Base-by-base conservation (phyloP, 176 grass and related monocot genomes). In the Oryza australiensis region DNA sequence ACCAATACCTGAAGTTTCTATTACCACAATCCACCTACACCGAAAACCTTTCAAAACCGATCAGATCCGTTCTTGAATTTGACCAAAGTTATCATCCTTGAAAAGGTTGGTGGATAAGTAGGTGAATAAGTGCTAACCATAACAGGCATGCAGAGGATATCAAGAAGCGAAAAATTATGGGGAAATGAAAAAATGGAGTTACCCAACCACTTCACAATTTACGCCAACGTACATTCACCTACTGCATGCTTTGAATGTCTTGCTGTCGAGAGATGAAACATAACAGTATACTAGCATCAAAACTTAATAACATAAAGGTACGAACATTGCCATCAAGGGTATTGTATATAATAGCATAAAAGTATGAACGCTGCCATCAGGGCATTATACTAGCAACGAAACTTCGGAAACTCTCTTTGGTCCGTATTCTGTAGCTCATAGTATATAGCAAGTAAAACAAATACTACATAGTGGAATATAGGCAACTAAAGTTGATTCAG, bases 51-150 rank as follows among this genome's bases (percentile, higher is more conserved):
- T 18, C 5, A 11, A 63, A 51, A 26, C 53, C 9, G 60, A 20
- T n/a, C 1, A 62, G 48, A 26, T 32, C 1, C 7, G 2, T 24
- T 38, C 29, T 71, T 20, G 49, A 88, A 68, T 80, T 74, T 70
- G 69, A 80, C 69, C 42, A 14, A 63, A 68, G 11, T 45, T 60
- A 72, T 66, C 32, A 23, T 74, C 42, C 26, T 53, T 66, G 32
- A 62, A 35, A 81, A 82, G 1, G 85, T 81, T 75, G 77, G 77
- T 81, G 22, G 22, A 62, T 14, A 77, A 34, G 30, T 83, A 55
- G 67, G 73, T 66, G 57, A 45, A 75, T 30, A 41, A 87, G 27
- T 37, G 38, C 26, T 26, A 38, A 4, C 26, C 70, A 74, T 7
- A 75, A 26, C 12, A 62, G 11, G 27, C 37, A 57, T 76, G 41